Percentiles rank a stretch among this genome's conserved stretches.
phyloP scores from a whole-genome alignment of 2,329 filamentous ascomycete species.

The Fusarium tupiense region DNA sequence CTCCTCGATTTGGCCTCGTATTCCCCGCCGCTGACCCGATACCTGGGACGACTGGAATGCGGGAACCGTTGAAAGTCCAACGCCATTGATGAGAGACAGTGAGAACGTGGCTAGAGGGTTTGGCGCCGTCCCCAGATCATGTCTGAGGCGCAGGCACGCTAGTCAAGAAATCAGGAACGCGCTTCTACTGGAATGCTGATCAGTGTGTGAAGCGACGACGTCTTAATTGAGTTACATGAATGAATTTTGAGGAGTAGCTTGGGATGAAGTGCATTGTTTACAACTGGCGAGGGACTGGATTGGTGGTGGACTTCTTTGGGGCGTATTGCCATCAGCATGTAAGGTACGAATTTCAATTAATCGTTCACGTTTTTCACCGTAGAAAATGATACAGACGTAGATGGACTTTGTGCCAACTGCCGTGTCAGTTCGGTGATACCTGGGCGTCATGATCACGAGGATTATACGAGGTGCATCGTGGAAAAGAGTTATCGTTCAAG shows the following conservation, averaged over 20 bases:
- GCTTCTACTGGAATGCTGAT: background rate
- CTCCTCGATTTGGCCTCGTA: background rate
- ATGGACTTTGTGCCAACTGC: no score
- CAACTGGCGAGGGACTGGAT: background rate
- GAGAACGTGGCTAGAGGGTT: conserved; percentile 7
- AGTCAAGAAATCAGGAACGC: conserved; percentile 7
- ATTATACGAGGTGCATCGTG: background rate
- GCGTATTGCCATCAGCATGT: background rate
- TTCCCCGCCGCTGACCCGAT: background rate
- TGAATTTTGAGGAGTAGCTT: no score
- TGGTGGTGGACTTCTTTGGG: background rate
- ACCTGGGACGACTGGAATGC: background rate
- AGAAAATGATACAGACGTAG: background rate
- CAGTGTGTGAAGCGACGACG: no score
- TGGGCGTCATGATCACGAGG: background rate
- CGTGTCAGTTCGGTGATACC: background rate
- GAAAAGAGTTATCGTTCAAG: background rate
- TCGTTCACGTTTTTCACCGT: background rate
- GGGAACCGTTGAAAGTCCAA: background rate
- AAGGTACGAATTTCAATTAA: background rate
- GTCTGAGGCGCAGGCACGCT: background rate
- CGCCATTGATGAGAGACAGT: background rate
- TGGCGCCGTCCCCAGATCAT: background rate
- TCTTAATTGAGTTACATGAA: background rate
- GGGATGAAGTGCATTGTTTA: background rate